These are phyloP conservation scores for Chlorella sorokiniana DNA, from an alignment of 139 green algal species.

Conservation along the genomic window DNA sequence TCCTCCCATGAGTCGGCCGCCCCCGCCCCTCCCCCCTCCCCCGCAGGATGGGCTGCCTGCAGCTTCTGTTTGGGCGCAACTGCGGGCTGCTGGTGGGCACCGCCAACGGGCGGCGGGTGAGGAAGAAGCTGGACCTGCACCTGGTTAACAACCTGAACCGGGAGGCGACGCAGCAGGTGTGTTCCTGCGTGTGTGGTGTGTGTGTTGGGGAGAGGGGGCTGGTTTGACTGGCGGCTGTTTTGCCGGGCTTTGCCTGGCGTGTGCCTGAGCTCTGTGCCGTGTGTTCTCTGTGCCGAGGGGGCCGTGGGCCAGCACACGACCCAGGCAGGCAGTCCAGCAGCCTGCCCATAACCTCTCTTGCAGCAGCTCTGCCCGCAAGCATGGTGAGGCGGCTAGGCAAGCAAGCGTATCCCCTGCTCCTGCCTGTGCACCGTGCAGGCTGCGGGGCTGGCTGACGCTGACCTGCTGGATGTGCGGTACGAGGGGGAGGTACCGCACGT, in stretches of 20 bases:
- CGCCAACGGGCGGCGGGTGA: neutral
- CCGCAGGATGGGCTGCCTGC: constrained; percentile 39
- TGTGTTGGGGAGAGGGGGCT: no score
- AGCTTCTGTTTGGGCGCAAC: constrained; percentile 52
- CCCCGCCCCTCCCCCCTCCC: neutral
- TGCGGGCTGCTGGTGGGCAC: constrained; percentile 39
- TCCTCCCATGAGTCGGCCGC: neutral
- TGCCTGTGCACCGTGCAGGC: constrained; percentile 25
- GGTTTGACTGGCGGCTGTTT: no score
- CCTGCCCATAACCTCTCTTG: no score
- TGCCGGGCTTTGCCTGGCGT: no score
- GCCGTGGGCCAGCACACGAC: no score
- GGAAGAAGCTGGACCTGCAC: constrained; percentile 28
- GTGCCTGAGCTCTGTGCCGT: no score
- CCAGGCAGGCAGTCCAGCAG: no score
- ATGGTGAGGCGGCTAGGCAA: no score
- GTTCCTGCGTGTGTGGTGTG: neutral
- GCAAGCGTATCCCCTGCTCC: neutral
- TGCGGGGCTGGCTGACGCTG: constrained; percentile 38
- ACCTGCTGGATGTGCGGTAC: constrained; percentile 52
- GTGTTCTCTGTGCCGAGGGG: no score
- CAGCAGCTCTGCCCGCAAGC: no score
- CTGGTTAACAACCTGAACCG: constrained; percentile 49
- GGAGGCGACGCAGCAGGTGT: constrained; percentile 58
- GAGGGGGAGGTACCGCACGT: constrained; percentile 41